phyloP scores from a whole-genome alignment of 1,284 basidiomycete genomes.

The Termitomyces sp. region DNA sequence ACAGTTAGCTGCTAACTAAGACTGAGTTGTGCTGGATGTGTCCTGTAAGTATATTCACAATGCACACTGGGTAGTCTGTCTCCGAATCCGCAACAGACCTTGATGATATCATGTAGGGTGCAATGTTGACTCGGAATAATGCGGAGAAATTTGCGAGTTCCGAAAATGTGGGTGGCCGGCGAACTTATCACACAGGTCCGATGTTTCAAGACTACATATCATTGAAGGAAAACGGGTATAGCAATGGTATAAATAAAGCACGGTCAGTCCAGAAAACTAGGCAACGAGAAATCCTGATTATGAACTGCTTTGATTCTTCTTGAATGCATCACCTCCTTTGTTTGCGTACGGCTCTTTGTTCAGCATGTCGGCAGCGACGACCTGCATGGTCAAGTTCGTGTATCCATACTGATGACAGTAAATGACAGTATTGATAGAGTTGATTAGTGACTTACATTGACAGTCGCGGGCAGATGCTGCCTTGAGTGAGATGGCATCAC shows the following conservation, averaged over 20 bases:
- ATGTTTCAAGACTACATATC: too few relatives aligned
- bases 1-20: too few relatives aligned
- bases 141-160: too few relatives aligned
- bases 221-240: background rate
- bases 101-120: too few relatives aligned
- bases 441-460: conserved; percentile 32
- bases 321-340: conserved; percentile 11
- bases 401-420: conserved; percentile 31
- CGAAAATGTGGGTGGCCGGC: too few relatives aligned
- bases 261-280: background rate
- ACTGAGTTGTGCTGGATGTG: too few relatives aligned
- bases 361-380: conserved; percentile 32
- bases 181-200: too few relatives aligned
- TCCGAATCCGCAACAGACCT: too few relatives aligned
- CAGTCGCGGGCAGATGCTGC: conserved; percentile 62
- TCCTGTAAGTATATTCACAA: too few relatives aligned
- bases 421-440: background rate
- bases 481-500: conserved; percentile 63
- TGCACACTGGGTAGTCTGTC: too few relatives aligned
- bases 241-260: background rate
- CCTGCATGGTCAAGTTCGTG: conserved; percentile 32
- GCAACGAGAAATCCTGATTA: background rate
- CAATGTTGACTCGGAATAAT: too few relatives aligned
- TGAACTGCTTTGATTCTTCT: background rate
- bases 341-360: conserved; percentile 30